These are phyloP conservation scores for Rhodofomes roseus DNA, from an alignment of 1,284 basidiomycete genomes.

Conservation along the genomic window DNA sequence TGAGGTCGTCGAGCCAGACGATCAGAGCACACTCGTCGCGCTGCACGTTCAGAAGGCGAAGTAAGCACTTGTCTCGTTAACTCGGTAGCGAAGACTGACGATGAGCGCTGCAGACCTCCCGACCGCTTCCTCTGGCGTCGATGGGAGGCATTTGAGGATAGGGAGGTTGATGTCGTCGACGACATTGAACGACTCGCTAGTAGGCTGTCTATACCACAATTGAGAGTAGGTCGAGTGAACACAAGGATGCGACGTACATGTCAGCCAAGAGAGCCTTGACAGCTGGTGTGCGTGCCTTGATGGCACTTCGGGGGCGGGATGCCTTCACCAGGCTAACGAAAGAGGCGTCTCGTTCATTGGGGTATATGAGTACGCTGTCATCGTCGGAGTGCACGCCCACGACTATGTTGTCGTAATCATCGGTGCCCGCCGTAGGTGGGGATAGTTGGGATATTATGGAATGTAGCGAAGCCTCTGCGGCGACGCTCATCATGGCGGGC, in stretches of 20 bases:
- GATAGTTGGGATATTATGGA: not conserved
- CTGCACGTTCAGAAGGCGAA: not conserved
- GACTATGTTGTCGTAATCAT: not conserved
- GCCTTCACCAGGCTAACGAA: not conserved
- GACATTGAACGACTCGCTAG: not conserved
- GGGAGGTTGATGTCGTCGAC: not conserved
- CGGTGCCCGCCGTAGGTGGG: not conserved
- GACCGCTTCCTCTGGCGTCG: not conserved
- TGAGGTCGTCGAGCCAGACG: not conserved
- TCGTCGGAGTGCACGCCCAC: not conserved
- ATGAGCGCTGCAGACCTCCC: not conserved
- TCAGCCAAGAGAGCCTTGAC: not conserved
- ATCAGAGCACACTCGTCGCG: constrained; percentile 4
- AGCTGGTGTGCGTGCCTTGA: constrained; percentile 2
- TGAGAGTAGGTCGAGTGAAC: not conserved
- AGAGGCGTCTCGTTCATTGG: not conserved
- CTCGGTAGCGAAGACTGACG: not conserved
- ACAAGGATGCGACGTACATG: not conserved
- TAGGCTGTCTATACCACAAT: not conserved
- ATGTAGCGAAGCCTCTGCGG: not conserved
- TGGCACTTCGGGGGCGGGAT: not conserved
- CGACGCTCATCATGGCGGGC: not conserved
- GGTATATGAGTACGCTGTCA: not conserved
- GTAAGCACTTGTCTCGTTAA: not conserved
- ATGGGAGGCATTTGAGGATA: not conserved